phyloP scores from a whole-genome alignment of 352 stramenopile species.

The Phytophthora quininea region DNA sequence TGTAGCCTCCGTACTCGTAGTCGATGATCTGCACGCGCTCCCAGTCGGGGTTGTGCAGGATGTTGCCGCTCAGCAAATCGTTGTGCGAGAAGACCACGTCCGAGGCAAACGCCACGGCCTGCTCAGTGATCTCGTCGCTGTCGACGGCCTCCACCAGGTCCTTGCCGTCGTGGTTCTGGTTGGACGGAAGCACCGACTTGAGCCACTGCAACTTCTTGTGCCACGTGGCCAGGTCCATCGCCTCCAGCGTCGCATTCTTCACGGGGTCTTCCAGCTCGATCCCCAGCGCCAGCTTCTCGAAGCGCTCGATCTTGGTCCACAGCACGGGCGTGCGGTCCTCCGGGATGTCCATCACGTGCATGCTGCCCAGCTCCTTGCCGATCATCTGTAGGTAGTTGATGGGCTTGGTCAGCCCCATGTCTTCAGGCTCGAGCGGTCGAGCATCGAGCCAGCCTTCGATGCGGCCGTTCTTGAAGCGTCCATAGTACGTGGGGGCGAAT shows the following conservation, averaged over 20 bases:
- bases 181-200: slow-evolving; percentile 82
- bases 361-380: slow-evolving; percentile 81
- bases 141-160: slow-evolving; percentile 55
- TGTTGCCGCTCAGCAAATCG: slow-evolving; percentile 91
- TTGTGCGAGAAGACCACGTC: slow-evolving; percentile 95
- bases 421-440: slow-evolving; percentile 79
- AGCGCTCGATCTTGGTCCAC: slow-evolving; percentile 84
- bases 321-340: slow-evolving; percentile 64
- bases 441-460: slow-evolving; percentile 92
- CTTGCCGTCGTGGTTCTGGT: slow-evolving; percentile 67
- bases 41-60: slow-evolving; percentile 78
- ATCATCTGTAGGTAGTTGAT: slow-evolving; percentile 89
- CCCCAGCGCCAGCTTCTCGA: slow-evolving; percentile 75
- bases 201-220: slow-evolving; percentile 80
- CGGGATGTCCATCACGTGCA: slow-evolving; percentile 89
- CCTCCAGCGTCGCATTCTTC: slow-evolving; percentile 61
- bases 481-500: slow-evolving; percentile 90
- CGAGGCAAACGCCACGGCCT: slow-evolving; percentile 73
- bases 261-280: slow-evolving; percentile 61
- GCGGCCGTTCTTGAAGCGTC: slow-evolving; percentile 91
- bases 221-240: slow-evolving; percentile 66
- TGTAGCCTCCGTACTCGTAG: slow-evolving; percentile 95
- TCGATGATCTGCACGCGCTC: slow-evolving; percentile 93
- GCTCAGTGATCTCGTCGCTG: slow-evolving; percentile 77
- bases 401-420: slow-evolving; percentile 84